Conservation (phyloP, 2,329 filamentous ascomycete species). For the Cryoendolithus antarcticus region DNA sequence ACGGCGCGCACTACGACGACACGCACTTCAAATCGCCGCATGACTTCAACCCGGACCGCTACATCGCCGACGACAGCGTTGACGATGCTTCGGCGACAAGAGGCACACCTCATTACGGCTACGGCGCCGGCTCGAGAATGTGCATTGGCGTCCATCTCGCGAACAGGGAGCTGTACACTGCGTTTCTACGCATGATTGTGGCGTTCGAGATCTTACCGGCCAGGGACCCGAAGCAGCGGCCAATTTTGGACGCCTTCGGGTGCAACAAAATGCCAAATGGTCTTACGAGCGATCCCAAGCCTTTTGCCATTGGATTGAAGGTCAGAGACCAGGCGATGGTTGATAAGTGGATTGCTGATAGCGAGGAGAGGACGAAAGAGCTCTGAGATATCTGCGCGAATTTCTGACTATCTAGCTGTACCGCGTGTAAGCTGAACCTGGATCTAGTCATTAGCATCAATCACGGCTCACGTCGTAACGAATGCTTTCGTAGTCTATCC, state of each 20-base stretch:
- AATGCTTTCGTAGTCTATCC: too few species aligned
- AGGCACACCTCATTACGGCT: conserved; percentile 38
- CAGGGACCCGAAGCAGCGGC: conserved; percentile 26
- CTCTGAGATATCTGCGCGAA: conserved; percentile 17
- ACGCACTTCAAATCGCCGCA: conserved; percentile 52
- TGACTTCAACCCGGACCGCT: conserved; percentile 58
- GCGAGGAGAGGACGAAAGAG: conserved; percentile 33
- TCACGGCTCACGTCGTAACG: too few species aligned
- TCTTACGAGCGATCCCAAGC: conserved; percentile 38
- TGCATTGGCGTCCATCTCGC: conserved; percentile 29
- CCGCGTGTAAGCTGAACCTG: too few species aligned
- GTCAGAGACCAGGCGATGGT: conserved; percentile 29
- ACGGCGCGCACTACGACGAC: conserved; percentile 61
- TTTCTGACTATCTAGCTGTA: not conserved
- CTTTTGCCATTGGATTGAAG: conserved; percentile 37
- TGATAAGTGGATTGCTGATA: conserved; percentile 35
- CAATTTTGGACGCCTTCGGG: conserved; percentile 33
- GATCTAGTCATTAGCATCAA: too few species aligned
- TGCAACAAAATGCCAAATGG: conserved; percentile 36
- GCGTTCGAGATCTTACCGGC: conserved; percentile 35
- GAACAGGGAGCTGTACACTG: conserved; percentile 31
- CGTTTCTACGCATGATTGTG: conserved; percentile 35
- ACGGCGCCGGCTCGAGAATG: conserved; percentile 33
- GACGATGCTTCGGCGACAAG: conserved; percentile 25
- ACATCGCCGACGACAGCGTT: conserved; percentile 41